Base-by-base conservation (phyloP, 1,284 basidiomycete species). In the Garcileccinum viscosum region DNA sequence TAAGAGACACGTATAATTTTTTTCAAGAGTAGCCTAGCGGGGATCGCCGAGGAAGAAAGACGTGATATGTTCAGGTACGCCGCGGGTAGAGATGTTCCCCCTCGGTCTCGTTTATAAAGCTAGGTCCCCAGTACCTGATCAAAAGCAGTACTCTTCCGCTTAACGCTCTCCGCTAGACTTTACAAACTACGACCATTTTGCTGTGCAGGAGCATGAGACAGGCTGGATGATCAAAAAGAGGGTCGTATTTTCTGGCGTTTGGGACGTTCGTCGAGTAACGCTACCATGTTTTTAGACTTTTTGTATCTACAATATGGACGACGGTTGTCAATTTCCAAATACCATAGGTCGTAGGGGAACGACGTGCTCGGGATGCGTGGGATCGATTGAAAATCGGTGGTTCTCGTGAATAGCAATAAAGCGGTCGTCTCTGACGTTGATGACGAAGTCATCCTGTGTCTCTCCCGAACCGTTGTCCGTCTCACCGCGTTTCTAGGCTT, bases 341-440 rank as follows among this genome's bases (percentile, higher is more conserved):
- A 9, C 11, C 5, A 9, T 40, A 30, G 27, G n/a, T 7, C 4
- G 19, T 6, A 27, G 22, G 33, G 24, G n/a, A 67, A 56, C 1
- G 4, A 86, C 95, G 73, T 77, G 97, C 96, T 91, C 93, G 78
- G 97, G 95, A 83, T 99, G 95, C 62, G 91, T 95, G 27, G 98
- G 97, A 80, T 99, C 98, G 74, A 99, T 95, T 1, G 97, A 97
- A 77, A 95, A 99, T 59, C 91, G 88, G 75, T 96, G 91, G 77
- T 99, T 94, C 73, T 98, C 94, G 78, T 96, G 93, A 62, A 99
- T 78, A 14, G 89, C 92, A 73, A 89, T 89, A 86, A 99, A 99
- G 35, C 98, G 91, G 6, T 93, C 88, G 77, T 99, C 98, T 74
- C 90, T 88, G 67, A 95, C 90, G 78, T 99, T 87, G 74, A 99